phyloP scores from a whole-genome alignment of 2,329 filamentous ascomycete genomes.

The Dothistroma septosporum region DNA sequence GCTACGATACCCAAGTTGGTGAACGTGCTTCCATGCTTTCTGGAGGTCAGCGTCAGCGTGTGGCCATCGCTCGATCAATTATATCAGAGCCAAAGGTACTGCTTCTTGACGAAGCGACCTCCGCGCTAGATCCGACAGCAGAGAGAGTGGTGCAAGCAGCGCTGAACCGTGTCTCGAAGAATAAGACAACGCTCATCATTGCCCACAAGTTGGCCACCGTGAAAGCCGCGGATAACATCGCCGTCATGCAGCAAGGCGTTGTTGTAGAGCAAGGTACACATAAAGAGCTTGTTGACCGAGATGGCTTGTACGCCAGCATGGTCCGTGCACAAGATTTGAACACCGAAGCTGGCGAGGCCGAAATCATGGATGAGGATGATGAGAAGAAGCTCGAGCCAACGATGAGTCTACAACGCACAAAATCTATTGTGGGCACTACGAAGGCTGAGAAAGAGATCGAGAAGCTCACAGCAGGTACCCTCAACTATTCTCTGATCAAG shows the following conservation, averaged over 20 bases:
- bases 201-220: constrained; percentile 46
- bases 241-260: constrained; percentile 42
- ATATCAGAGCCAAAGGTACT: constrained; percentile 36
- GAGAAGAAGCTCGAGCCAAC: constrained; percentile 30
- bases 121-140: constrained; percentile 35
- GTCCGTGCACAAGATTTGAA: constrained; percentile 49
- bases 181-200: constrained; percentile 39
- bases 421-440: constrained; percentile 29
- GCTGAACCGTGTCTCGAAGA: constrained; percentile 31
- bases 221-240: constrained; percentile 43
- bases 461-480: constrained; percentile 25
- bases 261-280: constrained; percentile 46
- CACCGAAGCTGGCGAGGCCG: constrained; percentile 18
- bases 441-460: constrained; percentile 33
- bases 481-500: constrained; percentile 33
- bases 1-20: constrained; percentile 35
- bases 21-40: constrained; percentile 33
- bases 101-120: constrained; percentile 38
- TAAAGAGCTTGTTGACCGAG: constrained; percentile 35
- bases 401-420: constrained; percentile 21
- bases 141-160: constrained; percentile 35
- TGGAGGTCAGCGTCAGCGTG: constrained; percentile 36
- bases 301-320: constrained; percentile 41
- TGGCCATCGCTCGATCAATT: constrained; percentile 38
- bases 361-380: constrained; percentile 29